phyloP scores from a whole-genome alignment of 306 rosid species.

The Prunus mongolica region DNA sequence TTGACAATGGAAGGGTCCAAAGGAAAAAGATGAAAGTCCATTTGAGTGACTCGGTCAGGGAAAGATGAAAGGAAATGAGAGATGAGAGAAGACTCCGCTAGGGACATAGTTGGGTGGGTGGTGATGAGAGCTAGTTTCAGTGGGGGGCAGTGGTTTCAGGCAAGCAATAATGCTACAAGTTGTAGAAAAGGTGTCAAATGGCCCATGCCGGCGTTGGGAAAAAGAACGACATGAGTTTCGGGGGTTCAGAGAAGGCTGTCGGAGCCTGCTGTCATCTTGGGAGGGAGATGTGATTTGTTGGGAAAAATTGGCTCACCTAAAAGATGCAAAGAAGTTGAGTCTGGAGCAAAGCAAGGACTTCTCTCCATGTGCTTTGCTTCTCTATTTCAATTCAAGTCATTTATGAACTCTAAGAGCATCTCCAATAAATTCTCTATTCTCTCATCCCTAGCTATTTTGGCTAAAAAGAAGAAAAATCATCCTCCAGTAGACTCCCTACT shows the following conservation, averaged over 20 bases:
- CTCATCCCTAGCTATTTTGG: too few relatives aligned
- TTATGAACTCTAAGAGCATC: too few relatives aligned
- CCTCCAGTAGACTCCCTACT: too few relatives aligned
- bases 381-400: too few relatives aligned
- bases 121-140: conserved; percentile 46
- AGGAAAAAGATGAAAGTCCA: conserved; percentile 23
- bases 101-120: conserved; percentile 40
- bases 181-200: conserved; percentile 49
- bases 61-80: conserved; percentile 41
- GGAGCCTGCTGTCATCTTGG: not conserved
- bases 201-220: conserved; percentile 61
- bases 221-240: conserved; percentile 39
- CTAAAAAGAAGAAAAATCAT: too few relatives aligned
- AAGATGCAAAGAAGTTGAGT: too few relatives aligned
- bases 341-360: too few relatives aligned
- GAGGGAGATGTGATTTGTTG: not conserved
- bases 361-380: too few relatives aligned
- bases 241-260: not conserved
- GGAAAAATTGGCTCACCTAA: too few relatives aligned
- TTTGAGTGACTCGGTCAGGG: conserved; percentile 27
- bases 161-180: conserved; percentile 40
- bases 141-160: conserved; percentile 26
- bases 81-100: conserved; percentile 39
- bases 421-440: too few relatives aligned
- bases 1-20: conserved; percentile 4